Conservation (phyloP, 2,329 filamentous ascomycete genomes). For the Ophiobolus disseminans region DNA sequence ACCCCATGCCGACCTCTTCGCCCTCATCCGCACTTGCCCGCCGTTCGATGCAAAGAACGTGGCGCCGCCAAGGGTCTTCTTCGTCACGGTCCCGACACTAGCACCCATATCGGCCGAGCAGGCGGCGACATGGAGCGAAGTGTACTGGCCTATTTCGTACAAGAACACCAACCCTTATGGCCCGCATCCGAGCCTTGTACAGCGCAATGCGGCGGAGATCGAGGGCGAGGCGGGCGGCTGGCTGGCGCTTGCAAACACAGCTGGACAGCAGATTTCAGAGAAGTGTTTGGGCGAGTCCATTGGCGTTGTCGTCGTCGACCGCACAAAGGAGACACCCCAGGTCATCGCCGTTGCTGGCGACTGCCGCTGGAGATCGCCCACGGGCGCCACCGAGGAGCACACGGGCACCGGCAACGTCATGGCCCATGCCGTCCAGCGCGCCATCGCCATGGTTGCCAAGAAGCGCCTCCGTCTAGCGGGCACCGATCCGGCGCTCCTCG, state of each 20-base stretch:
- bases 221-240: slow-evolving; percentile 68
- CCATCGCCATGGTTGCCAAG: slow-evolving; percentile 80
- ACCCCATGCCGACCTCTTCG: slow-evolving; percentile 57
- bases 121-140: slow-evolving; percentile 74
- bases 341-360: slow-evolving; percentile 79
- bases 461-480: slow-evolving; percentile 55
- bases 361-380: slow-evolving; percentile 67
- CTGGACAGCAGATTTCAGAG: slow-evolving; percentile 65
- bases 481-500: slow-evolving; percentile 32
- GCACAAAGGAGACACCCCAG: slow-evolving; percentile 51
- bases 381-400: slow-evolving; percentile 27
- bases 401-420: slow-evolving; percentile 71
- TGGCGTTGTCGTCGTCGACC: slow-evolving; percentile 78
- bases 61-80: slow-evolving; percentile 63
- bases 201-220: slow-evolving; percentile 73
- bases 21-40: slow-evolving; percentile 40
- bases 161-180: slow-evolving; percentile 87
- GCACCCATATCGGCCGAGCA: slow-evolving; percentile 78
- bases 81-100: slow-evolving; percentile 73
- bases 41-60: slow-evolving; percentile 49
- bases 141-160: slow-evolving; percentile 86
- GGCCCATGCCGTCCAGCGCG: slow-evolving; percentile 78
- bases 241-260: slow-evolving; percentile 71
- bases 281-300: slow-evolving; percentile 70
- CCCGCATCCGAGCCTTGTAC: slow-evolving; percentile 77